Conservation (phyloP, 2,329 filamentous ascomycete genomes). For the Chaetomiaceae sp. region DNA sequence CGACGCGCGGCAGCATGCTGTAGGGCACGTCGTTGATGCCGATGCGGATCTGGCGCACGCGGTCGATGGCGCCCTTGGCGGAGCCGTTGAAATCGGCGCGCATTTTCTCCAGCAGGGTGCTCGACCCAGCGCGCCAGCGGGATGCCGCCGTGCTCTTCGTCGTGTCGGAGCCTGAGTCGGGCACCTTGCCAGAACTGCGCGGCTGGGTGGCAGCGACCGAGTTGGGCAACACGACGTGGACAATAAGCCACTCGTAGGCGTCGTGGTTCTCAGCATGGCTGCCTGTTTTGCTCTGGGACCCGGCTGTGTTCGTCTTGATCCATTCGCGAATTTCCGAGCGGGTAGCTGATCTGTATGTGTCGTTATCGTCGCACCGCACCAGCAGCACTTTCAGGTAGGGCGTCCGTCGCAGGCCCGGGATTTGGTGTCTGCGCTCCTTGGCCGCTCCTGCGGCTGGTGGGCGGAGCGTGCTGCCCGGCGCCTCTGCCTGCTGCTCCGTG, state of each 20-base stretch:
- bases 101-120: conserved; percentile 82
- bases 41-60: conserved; percentile 79
- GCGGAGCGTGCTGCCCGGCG: conserved; percentile 29
- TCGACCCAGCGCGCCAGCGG: conserved; percentile 72
- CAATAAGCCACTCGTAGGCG: conserved; percentile 89
- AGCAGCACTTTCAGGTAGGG: conserved; percentile 90
- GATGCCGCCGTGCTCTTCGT: conserved; percentile 43
- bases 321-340: conserved; percentile 80
- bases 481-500: conserved; percentile 36
- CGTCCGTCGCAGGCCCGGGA: conserved; percentile 84
- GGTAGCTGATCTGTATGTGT: conserved; percentile 77
- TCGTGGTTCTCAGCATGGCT: conserved; percentile 87
- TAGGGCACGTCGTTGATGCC: conserved; percentile 63
- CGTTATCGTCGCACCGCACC: conserved; percentile 90
- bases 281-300: conserved; percentile 46
- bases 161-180: conserved; percentile 51
- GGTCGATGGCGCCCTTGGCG: conserved; percentile 64
- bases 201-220: conserved; percentile 75
- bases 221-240: conserved; percentile 88
- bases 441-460: conserved; percentile 29
- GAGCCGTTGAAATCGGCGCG: conserved; percentile 82
- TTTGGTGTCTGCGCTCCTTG: conserved; percentile 76
- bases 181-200: conserved; percentile 48
- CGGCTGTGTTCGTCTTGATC: conserved; percentile 70
- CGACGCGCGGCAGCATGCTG: conserved; percentile 55